Conservation (phyloP, 352 stramenopile genomes). For the Globisporangium spinosum region DNA sequence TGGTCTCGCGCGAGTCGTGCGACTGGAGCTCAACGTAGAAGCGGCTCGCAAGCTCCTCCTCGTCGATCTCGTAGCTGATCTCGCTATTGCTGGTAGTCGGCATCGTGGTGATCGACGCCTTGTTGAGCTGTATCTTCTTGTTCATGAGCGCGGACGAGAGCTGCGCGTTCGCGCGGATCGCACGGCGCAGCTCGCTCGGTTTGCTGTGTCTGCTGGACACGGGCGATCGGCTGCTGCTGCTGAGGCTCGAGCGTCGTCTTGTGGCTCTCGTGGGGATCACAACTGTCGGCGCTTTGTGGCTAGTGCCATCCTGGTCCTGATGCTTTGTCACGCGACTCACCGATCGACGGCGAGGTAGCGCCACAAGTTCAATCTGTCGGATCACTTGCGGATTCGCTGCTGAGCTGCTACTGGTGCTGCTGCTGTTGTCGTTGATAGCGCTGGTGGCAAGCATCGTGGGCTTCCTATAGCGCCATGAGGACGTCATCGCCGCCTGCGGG, state of each 20-base stretch:
- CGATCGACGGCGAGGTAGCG: background rate
- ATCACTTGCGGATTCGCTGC: background rate
- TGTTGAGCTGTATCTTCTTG: slow-evolving; percentile 11
- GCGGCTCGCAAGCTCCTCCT: slow-evolving; percentile 6
- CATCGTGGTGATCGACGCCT: background rate
- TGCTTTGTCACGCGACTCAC: background rate
- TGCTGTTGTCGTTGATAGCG: background rate
- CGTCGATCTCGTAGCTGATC: slow-evolving; percentile 14
- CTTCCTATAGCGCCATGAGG: slow-evolving; percentile 8
- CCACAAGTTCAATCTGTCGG: slow-evolving; percentile 10
- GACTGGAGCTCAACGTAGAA: slow-evolving; percentile 13
- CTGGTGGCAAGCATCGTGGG: background rate
- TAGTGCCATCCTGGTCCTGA: background rate
- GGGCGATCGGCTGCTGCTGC: background rate
- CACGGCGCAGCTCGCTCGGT: slow-evolving; percentile 2
- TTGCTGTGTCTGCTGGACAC: background rate
- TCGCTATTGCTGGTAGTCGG: background rate
- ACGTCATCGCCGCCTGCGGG: background rate
- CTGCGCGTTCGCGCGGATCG: slow-evolving; percentile 11
- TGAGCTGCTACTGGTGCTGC: background rate
- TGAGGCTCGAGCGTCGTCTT: slow-evolving; percentile 8
- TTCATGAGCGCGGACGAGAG: slow-evolving; percentile 18
- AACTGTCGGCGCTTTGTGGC: background rate
- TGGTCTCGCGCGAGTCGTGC: slow-evolving; percentile 7
- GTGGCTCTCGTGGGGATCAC: background rate